Evolutionary conservation across 768 basidiomycete species (phyloP).

Genomic region (Calocybe gangraenosa): DNA sequence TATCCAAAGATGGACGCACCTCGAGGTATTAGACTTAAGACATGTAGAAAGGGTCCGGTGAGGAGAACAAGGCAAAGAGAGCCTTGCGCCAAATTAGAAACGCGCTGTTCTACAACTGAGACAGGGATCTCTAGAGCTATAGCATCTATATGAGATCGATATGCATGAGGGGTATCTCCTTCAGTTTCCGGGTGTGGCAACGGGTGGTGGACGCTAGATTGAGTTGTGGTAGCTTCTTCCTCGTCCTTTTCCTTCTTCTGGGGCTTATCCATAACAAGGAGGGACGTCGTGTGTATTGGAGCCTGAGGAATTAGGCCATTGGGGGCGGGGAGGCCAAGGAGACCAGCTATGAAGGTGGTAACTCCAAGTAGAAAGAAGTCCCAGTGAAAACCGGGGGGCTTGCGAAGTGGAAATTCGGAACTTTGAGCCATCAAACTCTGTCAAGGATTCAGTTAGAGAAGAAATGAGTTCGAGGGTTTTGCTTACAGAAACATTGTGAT

Average conservation of each 20-base stretch:
- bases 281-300: constrained; percentile 86
- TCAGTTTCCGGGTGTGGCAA: constrained; percentile 4
- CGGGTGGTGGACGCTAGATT: constrained; percentile 9
- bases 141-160: constrained; percentile 4
- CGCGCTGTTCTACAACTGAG: constrained; percentile 87
- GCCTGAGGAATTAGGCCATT: constrained; percentile 86
- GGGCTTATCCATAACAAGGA: constrained; percentile 60
- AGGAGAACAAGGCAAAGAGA: constrained; percentile 74
- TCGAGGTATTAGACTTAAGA: constrained; percentile 76
- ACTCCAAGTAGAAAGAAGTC: constrained; percentile 91
- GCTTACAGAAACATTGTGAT: constrained; percentile 88
- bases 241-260: constrained; percentile 33
- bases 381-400: constrained; percentile 83
- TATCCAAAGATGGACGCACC: constrained; percentile 23
- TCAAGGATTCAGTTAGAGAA: not conserved
- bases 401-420: constrained; percentile 82
- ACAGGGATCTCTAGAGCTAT: constrained; percentile 47
- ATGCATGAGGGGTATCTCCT: constrained; percentile 7
- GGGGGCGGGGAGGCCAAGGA: constrained; percentile 84
- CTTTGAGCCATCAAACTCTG: constrained; percentile 92
- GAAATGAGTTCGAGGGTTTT: not conserved
- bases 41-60: constrained; percentile 75
- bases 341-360: constrained; percentile 83
- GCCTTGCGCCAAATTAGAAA: constrained; percentile 87
- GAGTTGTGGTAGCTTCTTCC: constrained; percentile 20